phyloP scores from a whole-genome alignment of 805 yeast genomes.

The Candida dendrica region DNA sequence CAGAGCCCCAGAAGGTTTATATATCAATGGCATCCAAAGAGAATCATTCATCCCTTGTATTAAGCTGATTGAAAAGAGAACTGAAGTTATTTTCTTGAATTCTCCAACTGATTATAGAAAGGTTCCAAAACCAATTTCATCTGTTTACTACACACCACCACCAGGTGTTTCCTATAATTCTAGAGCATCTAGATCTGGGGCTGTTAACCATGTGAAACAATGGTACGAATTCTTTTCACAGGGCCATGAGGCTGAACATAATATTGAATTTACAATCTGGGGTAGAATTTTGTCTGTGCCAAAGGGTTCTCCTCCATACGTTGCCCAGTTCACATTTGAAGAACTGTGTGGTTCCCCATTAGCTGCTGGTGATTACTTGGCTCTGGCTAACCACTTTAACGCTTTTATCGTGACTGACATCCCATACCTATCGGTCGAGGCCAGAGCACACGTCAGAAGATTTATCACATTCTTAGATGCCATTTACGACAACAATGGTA shows the following conservation, averaged over 20 bases:
- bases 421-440: constrained; percentile 72
- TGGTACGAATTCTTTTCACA: constrained; percentile 83
- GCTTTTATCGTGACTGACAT: constrained; percentile 89
- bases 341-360: constrained; percentile 82
- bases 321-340: constrained; percentile 84
- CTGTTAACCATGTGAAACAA: constrained; percentile 53
- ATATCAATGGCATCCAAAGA: constrained; percentile 90
- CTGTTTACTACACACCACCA: constrained; percentile 70
- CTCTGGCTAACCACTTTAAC: constrained; percentile 67
- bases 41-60: constrained; percentile 91
- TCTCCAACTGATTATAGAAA: constrained; percentile 94
- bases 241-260: constrained; percentile 35
- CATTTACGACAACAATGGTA: constrained; percentile 84
- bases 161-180: constrained; percentile 52
- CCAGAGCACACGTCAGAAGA: constrained; percentile 79
- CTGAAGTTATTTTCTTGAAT: constrained; percentile 72
- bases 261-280: constrained; percentile 60
- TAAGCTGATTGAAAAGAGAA: constrained; percentile 61
- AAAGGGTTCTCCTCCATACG: constrained; percentile 62
- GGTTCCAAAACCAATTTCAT: constrained; percentile 73
- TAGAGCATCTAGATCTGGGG: constrained; percentile 39
- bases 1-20: constrained; percentile 89
- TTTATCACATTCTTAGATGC: constrained; percentile 95
- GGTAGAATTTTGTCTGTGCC: constrained; percentile 81
- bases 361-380: constrained; percentile 91